These are phyloP conservation scores for Mycena haematopus DNA, from an alignment of 768 basidiomycete species.

Conservation along the genomic window DNA sequence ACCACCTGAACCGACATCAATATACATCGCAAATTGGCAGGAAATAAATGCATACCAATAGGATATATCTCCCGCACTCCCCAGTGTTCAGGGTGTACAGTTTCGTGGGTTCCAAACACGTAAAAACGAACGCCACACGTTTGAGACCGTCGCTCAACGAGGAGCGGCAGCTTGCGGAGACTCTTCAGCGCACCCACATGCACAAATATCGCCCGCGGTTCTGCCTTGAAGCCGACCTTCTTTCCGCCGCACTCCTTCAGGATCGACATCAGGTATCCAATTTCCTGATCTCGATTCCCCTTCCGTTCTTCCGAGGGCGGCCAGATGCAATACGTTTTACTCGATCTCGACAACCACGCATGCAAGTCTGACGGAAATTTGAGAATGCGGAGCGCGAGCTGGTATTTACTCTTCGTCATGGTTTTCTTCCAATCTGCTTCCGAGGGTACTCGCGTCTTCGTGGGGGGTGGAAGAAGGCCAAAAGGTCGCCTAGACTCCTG, in stretches of 20 bases:
- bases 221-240: constrained; percentile 43
- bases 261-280: constrained; percentile 47
- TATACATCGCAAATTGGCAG: background rate
- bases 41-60: constrained; percentile 52
- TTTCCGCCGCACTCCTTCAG: constrained; percentile 51
- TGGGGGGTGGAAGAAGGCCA: constrained; percentile 1
- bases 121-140: constrained; percentile 61
- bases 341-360: constrained; percentile 48
- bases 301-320: constrained; percentile 40
- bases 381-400: constrained; percentile 50
- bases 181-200: constrained; percentile 62
- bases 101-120: constrained; percentile 70
- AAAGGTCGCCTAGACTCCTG: constrained; percentile 36
- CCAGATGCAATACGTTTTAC: constrained; percentile 58
- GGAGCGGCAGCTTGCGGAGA: constrained; percentile 54
- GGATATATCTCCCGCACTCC: constrained; percentile 73
- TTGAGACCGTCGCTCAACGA: constrained; percentile 54
- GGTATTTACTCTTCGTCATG: constrained; percentile 37
- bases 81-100: constrained; percentile 59
- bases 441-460: constrained; percentile 11
- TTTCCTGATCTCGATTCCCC: constrained; percentile 47
- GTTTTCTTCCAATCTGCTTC: constrained; percentile 32
- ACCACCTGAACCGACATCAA: constrained; percentile 56
- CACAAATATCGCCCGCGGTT: constrained; percentile 64
- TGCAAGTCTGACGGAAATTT: constrained; percentile 55